Percentiles rank a stretch among this genome's conserved stretches.
Conservation (phyloP, 2,329 filamentous ascomycete species). For the Calonectria pseudoreteaudii region DNA sequence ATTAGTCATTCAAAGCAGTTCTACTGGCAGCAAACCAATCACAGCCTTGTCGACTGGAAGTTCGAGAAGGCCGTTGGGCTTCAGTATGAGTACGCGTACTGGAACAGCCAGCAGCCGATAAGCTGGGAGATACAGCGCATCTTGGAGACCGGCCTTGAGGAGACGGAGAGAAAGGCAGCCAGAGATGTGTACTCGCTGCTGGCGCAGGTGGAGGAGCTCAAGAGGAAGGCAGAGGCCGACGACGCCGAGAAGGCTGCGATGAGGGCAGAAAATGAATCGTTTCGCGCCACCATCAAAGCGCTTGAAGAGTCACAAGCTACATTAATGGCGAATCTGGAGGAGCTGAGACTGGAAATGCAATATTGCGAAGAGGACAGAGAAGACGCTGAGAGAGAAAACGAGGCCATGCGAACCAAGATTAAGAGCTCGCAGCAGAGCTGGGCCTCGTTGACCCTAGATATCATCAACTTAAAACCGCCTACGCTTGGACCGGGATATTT, state of each 20-base stretch:
- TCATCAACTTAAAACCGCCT: not conserved
- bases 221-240: not conserved
- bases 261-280: not conserved
- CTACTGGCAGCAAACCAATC: not conserved
- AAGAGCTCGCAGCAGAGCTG: not conserved
- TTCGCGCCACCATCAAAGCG: not conserved
- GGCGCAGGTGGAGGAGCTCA: not conserved
- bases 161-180: not conserved
- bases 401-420: not conserved
- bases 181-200: not conserved
- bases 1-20: not conserved
- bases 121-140: not conserved
- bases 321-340: not conserved
- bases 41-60: not conserved
- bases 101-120: not conserved
- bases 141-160: not conserved
- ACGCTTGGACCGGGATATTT: not conserved
- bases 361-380: not conserved
- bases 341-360: not conserved
- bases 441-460: not conserved
- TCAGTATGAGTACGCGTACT: not conserved
- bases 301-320: not conserved
- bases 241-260: not conserved
- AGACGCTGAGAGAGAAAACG: not conserved
- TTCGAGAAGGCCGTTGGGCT: not conserved